Evolutionary conservation across 2,329 filamentous ascomycete genomes (phyloP).

Genomic region (Scedosporium dehoogii): DNA sequence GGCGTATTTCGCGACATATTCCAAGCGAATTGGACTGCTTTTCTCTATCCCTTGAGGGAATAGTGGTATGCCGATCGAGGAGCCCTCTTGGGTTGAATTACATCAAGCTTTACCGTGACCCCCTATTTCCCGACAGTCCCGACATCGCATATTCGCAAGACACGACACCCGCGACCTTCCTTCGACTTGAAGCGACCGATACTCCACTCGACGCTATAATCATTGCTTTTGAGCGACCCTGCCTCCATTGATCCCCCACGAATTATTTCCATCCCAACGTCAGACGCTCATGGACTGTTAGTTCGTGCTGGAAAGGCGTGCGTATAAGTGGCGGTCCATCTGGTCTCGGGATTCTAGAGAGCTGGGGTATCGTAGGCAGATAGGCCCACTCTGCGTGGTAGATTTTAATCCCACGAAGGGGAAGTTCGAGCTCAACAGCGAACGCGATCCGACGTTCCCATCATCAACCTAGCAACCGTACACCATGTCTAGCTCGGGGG

Average conservation of each 20-base stretch:
- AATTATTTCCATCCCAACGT: background rate
- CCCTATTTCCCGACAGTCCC: background rate
- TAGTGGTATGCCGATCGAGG: background rate
- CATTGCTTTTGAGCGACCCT: too few species aligned
- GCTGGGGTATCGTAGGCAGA: background rate
- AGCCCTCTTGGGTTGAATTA: background rate
- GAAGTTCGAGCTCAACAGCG: too few species aligned
- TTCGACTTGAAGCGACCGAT: too few species aligned
- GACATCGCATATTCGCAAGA: background rate
- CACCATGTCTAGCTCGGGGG: constrained; percentile 45
- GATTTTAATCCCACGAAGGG: background rate
- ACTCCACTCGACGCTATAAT: too few species aligned
- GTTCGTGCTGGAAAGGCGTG: background rate
- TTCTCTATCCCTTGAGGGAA: background rate
- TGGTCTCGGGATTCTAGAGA: too few species aligned
- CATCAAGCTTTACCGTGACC: background rate
- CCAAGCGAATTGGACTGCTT: background rate
- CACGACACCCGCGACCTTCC: background rate
- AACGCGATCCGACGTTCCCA: too few species aligned
- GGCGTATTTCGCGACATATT: background rate
- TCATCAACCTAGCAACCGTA: constrained; percentile 6
- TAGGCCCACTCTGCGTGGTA: background rate
- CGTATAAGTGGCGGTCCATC: background rate
- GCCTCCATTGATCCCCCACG: background rate
- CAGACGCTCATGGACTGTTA: background rate